Base-by-base conservation (phyloP, 805 yeast genomes). In the Myxozyma vanderwaltii region DNA sequence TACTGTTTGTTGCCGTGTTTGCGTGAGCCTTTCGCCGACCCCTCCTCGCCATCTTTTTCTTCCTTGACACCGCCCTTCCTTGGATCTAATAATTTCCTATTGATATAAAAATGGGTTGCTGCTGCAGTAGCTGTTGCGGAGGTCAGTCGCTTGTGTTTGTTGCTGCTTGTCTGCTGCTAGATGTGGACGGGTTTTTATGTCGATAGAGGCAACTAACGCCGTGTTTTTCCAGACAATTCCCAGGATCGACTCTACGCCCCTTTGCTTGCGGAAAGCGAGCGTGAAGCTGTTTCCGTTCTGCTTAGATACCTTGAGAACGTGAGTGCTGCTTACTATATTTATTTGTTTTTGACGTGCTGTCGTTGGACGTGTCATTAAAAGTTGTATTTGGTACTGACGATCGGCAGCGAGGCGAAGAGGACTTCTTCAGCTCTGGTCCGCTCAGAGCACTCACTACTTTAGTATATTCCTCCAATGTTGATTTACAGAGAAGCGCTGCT, bases 401-500 rank as follows among this genome's bases (percentile, higher is more conserved):
- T 21, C 40, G 51, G 2, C 51, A 64, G 69, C 78, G 95, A 54
- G 81, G 86, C 6, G 95, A 88, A 58, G 91, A 89, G 54, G 98
- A 94, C 75, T 91, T 94, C 69, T 92, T 91, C 76, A 80, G 85
- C 56, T 86, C 85, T 65, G 92, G 96, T 2, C 85, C 86, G 41
- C 78, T 94, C 52, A 82, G 88, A 64, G 97, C 98, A 1, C 80
- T 94, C 63, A 86, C 92, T 60, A 92, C 97, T 0, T 80, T 94
- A 67, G 99, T 94, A 1, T 89, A 92, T 72, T 89, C 97, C 1
- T 97, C 94, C 67, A 94, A 94, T 71, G 83, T 92, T 63, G 97
- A 94, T 73, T 80, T 94, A 57, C 98, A 92, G 75, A 84, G 98
- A 71, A 87, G 96, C 72, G 99, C 99, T 2, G 98, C 99, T 5